A percentile compares a stretch with the other conserved stretches of the same genome.
These are phyloP conservation scores for Ophiostoma ips DNA, from an alignment of 2,329 filamentous ascomycete genomes.

Conservation along the genomic window DNA sequence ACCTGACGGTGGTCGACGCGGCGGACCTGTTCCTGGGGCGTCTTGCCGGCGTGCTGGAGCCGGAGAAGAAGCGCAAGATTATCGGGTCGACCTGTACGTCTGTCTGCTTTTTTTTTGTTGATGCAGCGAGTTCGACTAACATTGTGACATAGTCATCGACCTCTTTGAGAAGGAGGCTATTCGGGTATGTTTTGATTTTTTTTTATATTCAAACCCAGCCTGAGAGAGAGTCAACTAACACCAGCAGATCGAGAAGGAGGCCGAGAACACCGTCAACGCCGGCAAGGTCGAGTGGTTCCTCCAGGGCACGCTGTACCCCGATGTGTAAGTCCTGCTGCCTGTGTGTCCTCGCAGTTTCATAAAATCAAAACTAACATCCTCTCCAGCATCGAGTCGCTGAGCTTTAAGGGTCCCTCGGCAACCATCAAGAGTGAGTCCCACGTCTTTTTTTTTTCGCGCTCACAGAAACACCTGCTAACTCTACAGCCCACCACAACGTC, in stretches of 20 bases:
- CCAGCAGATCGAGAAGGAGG: constrained; percentile 49
- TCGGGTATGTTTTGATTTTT: neutral
- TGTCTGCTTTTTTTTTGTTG: constrained; percentile 10
- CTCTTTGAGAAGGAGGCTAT: constrained; percentile 67
- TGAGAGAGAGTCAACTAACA: neutral
- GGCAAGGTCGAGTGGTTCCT: constrained; percentile 76
- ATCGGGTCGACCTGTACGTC: constrained; percentile 52
- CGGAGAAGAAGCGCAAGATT: constrained; percentile 62
- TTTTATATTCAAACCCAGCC: too few species aligned
- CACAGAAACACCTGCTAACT: constrained; percentile 11
- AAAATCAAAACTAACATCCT: too few species aligned
- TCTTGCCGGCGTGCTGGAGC: constrained; percentile 61
- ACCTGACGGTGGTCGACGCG: constrained; percentile 76
- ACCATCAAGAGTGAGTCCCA: constrained; percentile 30
- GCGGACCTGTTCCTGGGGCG: constrained; percentile 61
- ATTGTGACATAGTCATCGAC: constrained; percentile 30
- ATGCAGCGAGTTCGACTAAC: too few species aligned
- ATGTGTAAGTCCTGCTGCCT: constrained; percentile 23
- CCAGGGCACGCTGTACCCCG: constrained; percentile 49
- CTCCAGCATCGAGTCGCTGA: constrained; percentile 32
- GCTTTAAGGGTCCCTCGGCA: constrained; percentile 33
- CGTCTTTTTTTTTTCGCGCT: neutral
- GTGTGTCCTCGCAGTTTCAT: neutral
- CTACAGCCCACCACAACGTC: constrained; percentile 28
- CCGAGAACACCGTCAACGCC: constrained; percentile 50